Evolutionary conservation across 2,329 filamentous ascomycete genomes (phyloP).

Genomic region (Aspergillus proliferans): DNA sequence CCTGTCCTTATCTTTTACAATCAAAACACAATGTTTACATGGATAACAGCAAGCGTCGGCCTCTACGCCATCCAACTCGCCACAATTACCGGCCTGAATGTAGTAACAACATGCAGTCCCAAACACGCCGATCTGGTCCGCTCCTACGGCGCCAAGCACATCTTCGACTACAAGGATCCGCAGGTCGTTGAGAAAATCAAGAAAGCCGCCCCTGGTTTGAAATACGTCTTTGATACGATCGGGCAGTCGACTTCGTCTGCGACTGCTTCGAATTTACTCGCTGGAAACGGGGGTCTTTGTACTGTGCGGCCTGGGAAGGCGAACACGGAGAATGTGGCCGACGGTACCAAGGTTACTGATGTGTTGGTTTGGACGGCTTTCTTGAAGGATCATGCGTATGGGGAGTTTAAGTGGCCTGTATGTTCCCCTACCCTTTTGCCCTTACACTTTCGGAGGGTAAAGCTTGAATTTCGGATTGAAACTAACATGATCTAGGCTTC

Average conservation of each 20-base stretch:
- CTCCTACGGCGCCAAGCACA: constrained; percentile 28
- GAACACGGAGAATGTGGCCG: constrained; percentile 31
- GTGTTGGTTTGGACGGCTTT: constrained; percentile 43
- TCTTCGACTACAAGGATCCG: constrained; percentile 38
- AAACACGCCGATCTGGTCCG: constrained; percentile 27
- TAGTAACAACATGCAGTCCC: constrained; percentile 33
- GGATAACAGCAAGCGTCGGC: constrained; percentile 31
- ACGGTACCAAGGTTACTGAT: constrained; percentile 33
- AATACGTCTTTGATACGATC: constrained; percentile 40
- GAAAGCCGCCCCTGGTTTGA: constrained; percentile 33
- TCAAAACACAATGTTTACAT: neutral
- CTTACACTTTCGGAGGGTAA: too few species aligned
- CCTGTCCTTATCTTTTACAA: neutral
- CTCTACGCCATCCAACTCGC: constrained; percentile 35
- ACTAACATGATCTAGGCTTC: neutral
- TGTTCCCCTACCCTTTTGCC: constrained; percentile 7
- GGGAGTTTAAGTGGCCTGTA: constrained; percentile 33
- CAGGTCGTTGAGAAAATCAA: constrained; percentile 22
- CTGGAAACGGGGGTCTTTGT: constrained; percentile 27
- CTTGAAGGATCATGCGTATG: constrained; percentile 35
- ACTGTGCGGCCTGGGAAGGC: constrained; percentile 40
- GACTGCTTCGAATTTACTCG: constrained; percentile 26
- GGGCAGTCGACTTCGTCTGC: constrained; percentile 33
- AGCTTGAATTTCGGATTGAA: constrained; percentile 6
- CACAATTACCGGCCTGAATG: constrained; percentile 24